Conservation (phyloP, 2,329 filamentous ascomycete genomes). For the Rachicladosporium sp. region DNA sequence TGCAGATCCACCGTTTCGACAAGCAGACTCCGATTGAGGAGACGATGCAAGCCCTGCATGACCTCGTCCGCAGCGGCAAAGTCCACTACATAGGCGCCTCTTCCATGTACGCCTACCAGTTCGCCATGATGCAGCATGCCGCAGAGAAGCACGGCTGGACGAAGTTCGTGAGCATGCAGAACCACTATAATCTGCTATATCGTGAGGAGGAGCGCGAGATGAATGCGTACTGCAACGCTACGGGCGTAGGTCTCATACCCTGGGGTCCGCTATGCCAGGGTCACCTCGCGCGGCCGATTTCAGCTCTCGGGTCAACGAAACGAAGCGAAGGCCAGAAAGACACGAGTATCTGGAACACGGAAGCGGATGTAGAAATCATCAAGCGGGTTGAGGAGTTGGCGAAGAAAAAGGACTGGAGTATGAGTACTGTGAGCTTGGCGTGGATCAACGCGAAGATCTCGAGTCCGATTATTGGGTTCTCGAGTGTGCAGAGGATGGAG, state of each 20-base stretch:
- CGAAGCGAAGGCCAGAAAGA: slow-evolving; percentile 16
- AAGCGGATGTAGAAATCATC: slow-evolving; percentile 26
- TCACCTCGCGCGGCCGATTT: slow-evolving; percentile 14
- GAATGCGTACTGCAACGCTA: slow-evolving; percentile 29
- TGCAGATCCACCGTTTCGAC: slow-evolving; percentile 51
- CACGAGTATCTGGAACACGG: slow-evolving; percentile 11
- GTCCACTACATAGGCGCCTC: slow-evolving; percentile 35
- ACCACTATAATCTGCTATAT: slow-evolving; percentile 41
- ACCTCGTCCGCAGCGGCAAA: slow-evolving; percentile 31
- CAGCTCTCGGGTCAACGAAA: slow-evolving; percentile 11
- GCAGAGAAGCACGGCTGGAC: slow-evolving; percentile 39
- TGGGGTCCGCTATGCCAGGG: slow-evolving; percentile 20
- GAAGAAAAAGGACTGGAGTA: slow-evolving; percentile 23
- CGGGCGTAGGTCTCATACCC: slow-evolving; percentile 30
- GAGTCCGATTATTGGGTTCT: slow-evolving; percentile 51
- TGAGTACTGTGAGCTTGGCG: slow-evolving; percentile 19
- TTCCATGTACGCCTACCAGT: slow-evolving; percentile 34
- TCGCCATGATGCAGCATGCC: slow-evolving; percentile 36
- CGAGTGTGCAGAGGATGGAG: slow-evolving; percentile 45
- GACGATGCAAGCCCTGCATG: slow-evolving; percentile 36
- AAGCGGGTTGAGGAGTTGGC: slow-evolving; percentile 30
- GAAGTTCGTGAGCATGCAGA: slow-evolving; percentile 42
- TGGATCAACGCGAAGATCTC: slow-evolving; percentile 34
- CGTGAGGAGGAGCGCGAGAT: slow-evolving; percentile 37
- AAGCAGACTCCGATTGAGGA: slow-evolving; percentile 30